Evolutionary conservation across 148 eudicot species (phyloP).

Genomic region (Persicaria maculosa): DNA sequence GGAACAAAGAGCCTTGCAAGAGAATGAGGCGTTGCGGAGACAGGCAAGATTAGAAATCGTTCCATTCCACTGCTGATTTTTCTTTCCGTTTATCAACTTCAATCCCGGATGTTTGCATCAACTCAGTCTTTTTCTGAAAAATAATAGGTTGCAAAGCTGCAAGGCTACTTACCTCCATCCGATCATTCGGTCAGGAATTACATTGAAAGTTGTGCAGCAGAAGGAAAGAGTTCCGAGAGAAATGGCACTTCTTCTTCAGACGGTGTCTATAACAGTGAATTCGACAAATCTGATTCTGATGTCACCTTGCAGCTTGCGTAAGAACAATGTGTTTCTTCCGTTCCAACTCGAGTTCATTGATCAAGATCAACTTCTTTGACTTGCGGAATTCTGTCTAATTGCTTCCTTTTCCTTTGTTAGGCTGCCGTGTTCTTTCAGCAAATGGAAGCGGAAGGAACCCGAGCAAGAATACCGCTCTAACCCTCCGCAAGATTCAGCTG

Average conservation of each 20-base stretch:
- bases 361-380: not conserved
- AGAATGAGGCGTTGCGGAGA: slow-evolving; percentile 58
- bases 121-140: slow-evolving; percentile 1
- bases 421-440: not conserved
- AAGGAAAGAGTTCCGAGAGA: slow-evolving; percentile 22
- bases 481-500: not conserved
- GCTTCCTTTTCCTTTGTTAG: not conserved
- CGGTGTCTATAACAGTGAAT: slow-evolving; percentile 20
- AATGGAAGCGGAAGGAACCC: slow-evolving; percentile 7
- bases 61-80: not conserved
- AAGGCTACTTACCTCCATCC: slow-evolving; percentile 23
- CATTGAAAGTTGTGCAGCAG: slow-evolving; percentile 29
- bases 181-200: slow-evolving; percentile 29
- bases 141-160: slow-evolving; percentile 60
- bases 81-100: not conserved
- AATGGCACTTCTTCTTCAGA: slow-evolving; percentile 32
- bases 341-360: not conserved
- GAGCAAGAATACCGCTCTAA: not conserved
- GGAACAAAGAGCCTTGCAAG: slow-evolving; percentile 62
- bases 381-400: not conserved
- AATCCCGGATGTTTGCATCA: not conserved
- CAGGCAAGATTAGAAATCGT: slow-evolving; percentile 29
- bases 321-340: not conserved
- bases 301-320: slow-evolving; percentile 30
- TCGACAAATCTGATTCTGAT: slow-evolving; percentile 39